Evolutionary conservation across 805 yeast genomes (phyloP).

Genomic region (Lachancea quebecensis): DNA sequence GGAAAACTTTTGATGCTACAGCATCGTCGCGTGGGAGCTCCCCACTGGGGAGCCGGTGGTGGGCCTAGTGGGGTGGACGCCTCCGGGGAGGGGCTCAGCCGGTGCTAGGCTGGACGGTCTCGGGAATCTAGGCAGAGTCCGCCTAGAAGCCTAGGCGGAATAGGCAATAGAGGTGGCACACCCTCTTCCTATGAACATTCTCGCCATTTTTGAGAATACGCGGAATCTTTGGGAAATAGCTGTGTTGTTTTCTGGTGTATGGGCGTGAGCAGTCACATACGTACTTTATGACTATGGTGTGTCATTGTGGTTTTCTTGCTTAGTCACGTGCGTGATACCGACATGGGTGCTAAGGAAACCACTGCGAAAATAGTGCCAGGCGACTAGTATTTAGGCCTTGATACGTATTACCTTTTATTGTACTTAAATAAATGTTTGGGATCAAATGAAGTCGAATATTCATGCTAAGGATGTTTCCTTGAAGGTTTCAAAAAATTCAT

Average conservation of each 20-base stretch:
- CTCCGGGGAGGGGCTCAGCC: background rate
- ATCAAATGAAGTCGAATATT: constrained; percentile 7
- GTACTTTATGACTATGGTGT: background rate
- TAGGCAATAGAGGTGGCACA: no score
- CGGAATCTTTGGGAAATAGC: background rate
- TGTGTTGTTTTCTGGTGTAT: background rate
- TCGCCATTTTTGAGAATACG: no score
- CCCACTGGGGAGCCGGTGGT: background rate
- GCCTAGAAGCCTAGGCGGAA: no score
- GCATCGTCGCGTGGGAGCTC: background rate
- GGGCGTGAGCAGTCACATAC: background rate
- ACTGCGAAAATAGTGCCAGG: background rate
- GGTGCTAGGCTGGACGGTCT: no score
- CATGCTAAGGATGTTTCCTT: constrained; percentile 3
- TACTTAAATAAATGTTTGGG: constrained; percentile 6
- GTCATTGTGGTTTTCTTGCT: no score
- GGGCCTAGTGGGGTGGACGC: background rate
- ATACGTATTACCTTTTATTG: constrained; percentile 7
- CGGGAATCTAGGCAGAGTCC: background rate
- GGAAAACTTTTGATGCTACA: constrained; percentile 7
- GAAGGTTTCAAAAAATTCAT: background rate
- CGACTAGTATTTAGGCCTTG: background rate
- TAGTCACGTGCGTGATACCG: background rate
- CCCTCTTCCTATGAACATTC: no score
- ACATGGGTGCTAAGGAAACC: background rate